phyloP scores from a whole-genome alignment of 2,329 filamentous ascomycete genomes.

The Diaporthe destruens region DNA sequence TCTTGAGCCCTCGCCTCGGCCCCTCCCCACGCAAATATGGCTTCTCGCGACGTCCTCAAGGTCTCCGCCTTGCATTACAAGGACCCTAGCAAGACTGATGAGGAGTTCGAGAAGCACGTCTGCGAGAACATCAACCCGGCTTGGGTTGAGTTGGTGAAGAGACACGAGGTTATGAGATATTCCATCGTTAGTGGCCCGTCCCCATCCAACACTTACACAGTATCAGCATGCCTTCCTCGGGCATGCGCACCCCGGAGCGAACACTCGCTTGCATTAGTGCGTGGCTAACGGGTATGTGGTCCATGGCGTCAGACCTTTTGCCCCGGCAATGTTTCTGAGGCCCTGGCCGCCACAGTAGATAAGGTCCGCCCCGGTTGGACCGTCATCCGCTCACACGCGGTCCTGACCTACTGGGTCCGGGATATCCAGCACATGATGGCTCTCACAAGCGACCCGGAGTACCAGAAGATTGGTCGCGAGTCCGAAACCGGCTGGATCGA shows the following conservation, averaged over 20 bases:
- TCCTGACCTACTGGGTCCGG: slow-evolving; percentile 8
- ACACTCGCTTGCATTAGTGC: not conserved
- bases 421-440: slow-evolving; percentile 18
- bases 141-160: slow-evolving; percentile 1
- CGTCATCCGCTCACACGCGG: slow-evolving; percentile 9
- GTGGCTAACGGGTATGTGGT: not conserved
- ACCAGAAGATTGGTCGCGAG: slow-evolving; percentile 8
- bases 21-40: not conserved
- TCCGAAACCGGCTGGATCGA: slow-evolving; percentile 4
- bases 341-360: not conserved
- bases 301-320: not conserved
- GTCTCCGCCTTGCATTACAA: slow-evolving; percentile 7
- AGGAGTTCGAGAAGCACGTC: not conserved
- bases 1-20: not conserved
- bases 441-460: slow-evolving; percentile 2
- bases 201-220: no score
- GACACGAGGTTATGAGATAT: not conserved
- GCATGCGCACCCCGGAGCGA: no score
- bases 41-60: not conserved
- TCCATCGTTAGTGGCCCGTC: not conserved
- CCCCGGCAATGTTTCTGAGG: not conserved
- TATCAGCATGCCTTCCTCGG: not conserved
- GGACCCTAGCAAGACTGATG: not conserved
- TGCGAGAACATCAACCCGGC: not conserved
- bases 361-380: not conserved